Evolutionary conservation across 805 yeast species (phyloP), one percentile per base, ranked within the genome.

Genomic region (Metschnikowia arizonensis): DNA sequence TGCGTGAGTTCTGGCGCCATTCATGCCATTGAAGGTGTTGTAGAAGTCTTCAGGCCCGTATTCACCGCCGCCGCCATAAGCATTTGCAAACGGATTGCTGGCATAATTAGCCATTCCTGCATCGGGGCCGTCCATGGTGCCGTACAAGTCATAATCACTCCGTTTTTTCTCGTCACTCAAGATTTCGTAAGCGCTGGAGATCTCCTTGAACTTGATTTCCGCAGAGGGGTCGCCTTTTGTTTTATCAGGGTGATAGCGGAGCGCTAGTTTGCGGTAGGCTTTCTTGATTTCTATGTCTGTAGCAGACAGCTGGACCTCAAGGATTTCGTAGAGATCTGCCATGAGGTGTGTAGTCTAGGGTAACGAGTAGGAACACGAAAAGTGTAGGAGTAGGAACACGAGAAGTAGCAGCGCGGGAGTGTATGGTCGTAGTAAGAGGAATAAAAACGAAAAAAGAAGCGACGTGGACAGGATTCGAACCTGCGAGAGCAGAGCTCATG

Each of bases 161-260:
- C 89, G 65, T 54, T 71, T 76, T 9, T 64, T 73, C 28, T 82
- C 95, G 61, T 90, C 95, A 24, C 80, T 78, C 47, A 91, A 66
- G 3, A 85, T 69, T 59, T 88, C 96, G 61, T 91, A 91, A 0
- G 98, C 98, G 49, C 83, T 85, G 15, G 83, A 77, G 46, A 91
- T 78, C 55, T 84, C 90, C 62, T 91, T 91, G 66, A 91, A 91
- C 59, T 75, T 78, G 50, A 76, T 69, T 63, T 88, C 97, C 3
- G 95, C 85, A 15, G 70, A 78, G 18, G 79, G 80, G 8, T 77
- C 79, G 52, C 81, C 87, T 0, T 79, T 61, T 1, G 80, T 89
- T 61, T 93, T 91, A 63, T 91, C 98, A 0, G 98, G 98, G 64
- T 91, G 98, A 56, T 82, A 79, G 48, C 73, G 70, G 32, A 91